Base-by-base conservation (phyloP, 805 yeast genomes). In the Kuraishia capsulata region DNA sequence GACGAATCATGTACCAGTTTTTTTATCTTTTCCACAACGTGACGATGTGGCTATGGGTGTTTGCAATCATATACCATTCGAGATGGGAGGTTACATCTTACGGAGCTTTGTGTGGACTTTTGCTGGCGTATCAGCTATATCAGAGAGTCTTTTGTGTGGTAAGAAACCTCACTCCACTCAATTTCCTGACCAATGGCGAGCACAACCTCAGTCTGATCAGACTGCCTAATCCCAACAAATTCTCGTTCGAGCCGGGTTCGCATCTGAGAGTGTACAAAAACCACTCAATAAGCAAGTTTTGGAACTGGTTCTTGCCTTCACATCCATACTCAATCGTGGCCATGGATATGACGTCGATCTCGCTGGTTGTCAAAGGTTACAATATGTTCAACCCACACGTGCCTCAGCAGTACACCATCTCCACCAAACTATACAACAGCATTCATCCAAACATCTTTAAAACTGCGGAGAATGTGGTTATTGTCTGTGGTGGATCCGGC, bases 401-500 rank as follows among this genome's bases (percentile, higher is more conserved):
- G 8, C 54, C 57, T 30, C 48, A 50, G 3, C 39, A 43, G 1
- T 64, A 67, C 42, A 62, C 75, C 5, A 42, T 71, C 19, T 60
- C 62, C 43, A 65, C 65, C 11, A 60, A 68, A 5, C 72, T 58
- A 47, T 55, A 55, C 36, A 36, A 41, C n/a, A 64, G 72, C 3
- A 39, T 76, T 3, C 61, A 70, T 10, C 44, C 49, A 10, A 58
- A 62, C 16, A 70, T 74, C 42, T 67, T 73, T 43, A 55, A 59
- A 30, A 64, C 73, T 0, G 78, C 73, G 0, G 69, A 67, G 25
- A 67, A 71, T 30, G 69, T 77, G 1, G 52, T 63, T 13, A 65
- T 81, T 16, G 63, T 81, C 1, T 73, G 80, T 44, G 90, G 89
- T 11, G 92, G 92, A 0, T 73, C 86, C 2, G 89, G 90, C 1